Conservation (phyloP, 192 early-diverging fungal species). For the Haplosporangium gracile region DNA sequence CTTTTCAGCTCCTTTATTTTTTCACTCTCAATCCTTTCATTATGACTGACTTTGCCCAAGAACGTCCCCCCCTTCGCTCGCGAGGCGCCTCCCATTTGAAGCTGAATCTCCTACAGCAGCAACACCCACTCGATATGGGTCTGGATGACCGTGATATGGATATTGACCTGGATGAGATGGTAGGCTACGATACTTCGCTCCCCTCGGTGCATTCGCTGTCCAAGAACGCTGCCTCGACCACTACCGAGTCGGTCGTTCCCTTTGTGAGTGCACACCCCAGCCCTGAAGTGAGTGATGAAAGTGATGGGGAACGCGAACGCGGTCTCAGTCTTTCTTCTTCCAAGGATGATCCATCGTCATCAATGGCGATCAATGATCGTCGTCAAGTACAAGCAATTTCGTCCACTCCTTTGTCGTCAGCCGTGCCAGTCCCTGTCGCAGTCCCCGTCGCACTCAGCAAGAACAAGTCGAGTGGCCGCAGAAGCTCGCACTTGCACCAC, state of each 20-base stretch:
- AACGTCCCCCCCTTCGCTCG: slow-evolving; percentile 21
- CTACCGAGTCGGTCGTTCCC: not conserved
- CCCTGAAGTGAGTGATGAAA: slow-evolving; percentile 46
- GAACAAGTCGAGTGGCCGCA: not conserved
- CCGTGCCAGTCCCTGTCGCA: not conserved
- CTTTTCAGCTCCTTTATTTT: not conserved
- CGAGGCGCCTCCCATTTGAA: slow-evolving; percentile 36
- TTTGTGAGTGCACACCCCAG: slow-evolving; percentile 51
- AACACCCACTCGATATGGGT: slow-evolving; percentile 18
- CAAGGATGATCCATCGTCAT: not conserved
- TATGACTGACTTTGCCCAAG: slow-evolving; percentile 40
- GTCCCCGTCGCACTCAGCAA: not conserved
- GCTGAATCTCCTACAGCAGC: slow-evolving; percentile 37
- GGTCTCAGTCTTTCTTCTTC: not conserved
- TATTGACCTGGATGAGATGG: slow-evolving; percentile 20
- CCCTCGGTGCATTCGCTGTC: not conserved
- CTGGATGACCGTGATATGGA: slow-evolving; percentile 36
- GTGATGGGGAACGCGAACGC: slow-evolving; percentile 36
- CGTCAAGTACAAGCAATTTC: not conserved
- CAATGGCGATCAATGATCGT: not conserved
- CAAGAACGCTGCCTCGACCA: not conserved
- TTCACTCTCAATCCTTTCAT: not conserved
- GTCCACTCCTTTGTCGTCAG: not conserved
- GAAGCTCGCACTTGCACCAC: slow-evolving; percentile 1
- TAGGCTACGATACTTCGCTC: slow-evolving; percentile 2